These are phyloP conservation scores for Dactylellina haptotyla DNA, from an alignment of 2,329 filamentous ascomycete species.

Conservation along the genomic window DNA sequence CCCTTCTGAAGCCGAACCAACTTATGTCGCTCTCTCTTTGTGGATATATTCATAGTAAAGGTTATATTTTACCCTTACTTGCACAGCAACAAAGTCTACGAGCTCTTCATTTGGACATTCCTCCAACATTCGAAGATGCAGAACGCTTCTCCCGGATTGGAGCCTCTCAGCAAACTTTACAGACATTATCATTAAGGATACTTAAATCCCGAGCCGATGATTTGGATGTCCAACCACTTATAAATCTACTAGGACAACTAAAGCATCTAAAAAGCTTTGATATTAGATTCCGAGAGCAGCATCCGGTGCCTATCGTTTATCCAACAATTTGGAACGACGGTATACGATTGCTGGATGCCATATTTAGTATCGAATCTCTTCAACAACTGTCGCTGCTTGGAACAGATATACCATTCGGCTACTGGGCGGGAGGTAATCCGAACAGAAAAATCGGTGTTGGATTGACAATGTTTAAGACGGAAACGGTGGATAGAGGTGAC, in stretches of 20 bases:
- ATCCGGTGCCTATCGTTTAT: background rate
- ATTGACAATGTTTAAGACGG: conserved; percentile 14
- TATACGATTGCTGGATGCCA: conserved; percentile 13
- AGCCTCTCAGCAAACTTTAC: background rate
- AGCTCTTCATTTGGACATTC: conserved; percentile 25
- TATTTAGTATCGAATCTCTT: conserved; percentile 23
- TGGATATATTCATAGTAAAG: background rate
- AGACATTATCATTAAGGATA: conserved; percentile 19
- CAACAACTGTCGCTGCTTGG: conserved; percentile 19
- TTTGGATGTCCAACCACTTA: background rate
- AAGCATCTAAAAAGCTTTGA: conserved; percentile 21
- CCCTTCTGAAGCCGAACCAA: background rate
- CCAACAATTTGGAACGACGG: background rate
- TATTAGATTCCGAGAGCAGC: conserved; percentile 7
- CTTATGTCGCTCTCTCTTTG: conserved; percentile 16
- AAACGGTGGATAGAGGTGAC: conserved; percentile 26
- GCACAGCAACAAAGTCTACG: background rate
- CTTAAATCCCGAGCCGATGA: background rate
- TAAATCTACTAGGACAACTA: background rate
- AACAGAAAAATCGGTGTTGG: conserved; percentile 1
- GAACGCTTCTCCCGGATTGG: conserved; percentile 7
- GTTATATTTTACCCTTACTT: background rate
- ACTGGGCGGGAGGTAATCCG: conserved; percentile 20
- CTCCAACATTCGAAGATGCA: background rate
- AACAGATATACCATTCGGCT: conserved; percentile 29